Evolutionary conservation across 805 yeast species (phyloP).

Genomic region (Spathaspora arborariae): DNA sequence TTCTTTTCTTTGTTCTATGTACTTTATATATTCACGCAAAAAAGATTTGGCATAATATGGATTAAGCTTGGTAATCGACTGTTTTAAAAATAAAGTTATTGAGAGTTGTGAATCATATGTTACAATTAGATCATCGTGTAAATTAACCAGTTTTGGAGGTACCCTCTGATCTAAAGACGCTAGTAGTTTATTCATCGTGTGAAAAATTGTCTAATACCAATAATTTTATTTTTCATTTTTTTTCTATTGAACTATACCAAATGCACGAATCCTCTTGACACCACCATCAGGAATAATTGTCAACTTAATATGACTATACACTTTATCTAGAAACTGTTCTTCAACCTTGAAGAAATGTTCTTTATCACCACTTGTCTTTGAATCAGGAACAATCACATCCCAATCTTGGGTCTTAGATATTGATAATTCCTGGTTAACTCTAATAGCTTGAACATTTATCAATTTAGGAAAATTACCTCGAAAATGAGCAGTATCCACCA

Average conservation of each 20-base stretch:
- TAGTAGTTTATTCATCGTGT: slow-evolving; percentile 5
- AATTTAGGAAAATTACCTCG: slow-evolving; percentile 93
- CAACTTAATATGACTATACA: slow-evolving; percentile 67
- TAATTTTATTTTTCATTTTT: neutral
- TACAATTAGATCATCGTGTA: neutral
- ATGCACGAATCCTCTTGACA: slow-evolving; percentile 82
- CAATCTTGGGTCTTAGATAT: slow-evolving; percentile 49
- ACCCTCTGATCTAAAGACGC: slow-evolving; percentile 7
- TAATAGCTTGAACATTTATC: slow-evolving; percentile 63
- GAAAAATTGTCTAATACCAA: neutral
- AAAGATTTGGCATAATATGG: slow-evolving; percentile 49
- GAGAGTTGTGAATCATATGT: slow-evolving; percentile 7
- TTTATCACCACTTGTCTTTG: slow-evolving; percentile 78
- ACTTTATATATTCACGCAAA: slow-evolving; percentile 38
- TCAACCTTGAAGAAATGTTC: slow-evolving; percentile 59
- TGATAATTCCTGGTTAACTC: slow-evolving; percentile 23
- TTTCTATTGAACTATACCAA: slow-evolving; percentile 48
- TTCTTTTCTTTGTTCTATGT: slow-evolving; percentile 25
- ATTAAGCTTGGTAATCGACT: slow-evolving; percentile 24
- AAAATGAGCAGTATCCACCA: slow-evolving; percentile 90
- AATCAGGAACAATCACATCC: slow-evolving; percentile 59
- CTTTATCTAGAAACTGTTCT: slow-evolving; percentile 11
- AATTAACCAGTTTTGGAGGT: slow-evolving; percentile 3
- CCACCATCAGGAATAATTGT: slow-evolving; percentile 97
- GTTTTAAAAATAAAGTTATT: neutral